Evolutionary conservation across 2,329 filamentous ascomycete species (phyloP), one percentile per base, ranked within the genome.

Genomic region (Aspergillus pseudoglaucus): DNA sequence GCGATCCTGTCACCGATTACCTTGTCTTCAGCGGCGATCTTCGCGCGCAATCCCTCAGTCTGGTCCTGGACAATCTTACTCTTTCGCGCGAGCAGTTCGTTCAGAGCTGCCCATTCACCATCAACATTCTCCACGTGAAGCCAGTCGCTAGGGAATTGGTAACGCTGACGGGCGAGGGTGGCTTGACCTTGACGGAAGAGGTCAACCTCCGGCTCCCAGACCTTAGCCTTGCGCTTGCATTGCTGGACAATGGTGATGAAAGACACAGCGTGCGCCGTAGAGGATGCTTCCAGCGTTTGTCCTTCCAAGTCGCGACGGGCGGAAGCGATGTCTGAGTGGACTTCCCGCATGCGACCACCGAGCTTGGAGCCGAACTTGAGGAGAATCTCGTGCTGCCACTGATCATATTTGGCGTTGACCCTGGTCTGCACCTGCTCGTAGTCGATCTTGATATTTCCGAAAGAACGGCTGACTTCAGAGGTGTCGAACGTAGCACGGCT

Each of bases 351-450:
- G 44, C 90, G 87, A 53, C 82, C 87, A 42, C 90, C 89, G 41
- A 98, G 84, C 47, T 93, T 88, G 48, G 81, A 80, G 33, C 90
- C 93, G 69, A 98, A 99, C 65, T 95, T 95, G 58, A 87, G 81
- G 33, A 97, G 77, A 47, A 98, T 95, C 56, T 99, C 93, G 60
- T 96, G 89, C 68, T 99, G 93, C 93, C 94, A 98, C 67, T 97
- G 91, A 64, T 99, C 94, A 65, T 98, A 99, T 68, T 97, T 98
- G 59, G 90, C 89, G 61, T 97, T 98, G 67, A 99, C 93, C 70
- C 95, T 96, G 48, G 91, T 89, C 69, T 98, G 94, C 0, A 98
- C 93, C 68, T 98, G 94, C 60, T 97, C 93, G 62, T 98, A 98
- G 66, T 98, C 91, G 61, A 99, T 90, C 3, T 87, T 89, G 46